Evolutionary conservation across 495 filamentous ascomycete genomes (phyloP).

Genomic region (Penicillium macrosclerotiorum): DNA sequence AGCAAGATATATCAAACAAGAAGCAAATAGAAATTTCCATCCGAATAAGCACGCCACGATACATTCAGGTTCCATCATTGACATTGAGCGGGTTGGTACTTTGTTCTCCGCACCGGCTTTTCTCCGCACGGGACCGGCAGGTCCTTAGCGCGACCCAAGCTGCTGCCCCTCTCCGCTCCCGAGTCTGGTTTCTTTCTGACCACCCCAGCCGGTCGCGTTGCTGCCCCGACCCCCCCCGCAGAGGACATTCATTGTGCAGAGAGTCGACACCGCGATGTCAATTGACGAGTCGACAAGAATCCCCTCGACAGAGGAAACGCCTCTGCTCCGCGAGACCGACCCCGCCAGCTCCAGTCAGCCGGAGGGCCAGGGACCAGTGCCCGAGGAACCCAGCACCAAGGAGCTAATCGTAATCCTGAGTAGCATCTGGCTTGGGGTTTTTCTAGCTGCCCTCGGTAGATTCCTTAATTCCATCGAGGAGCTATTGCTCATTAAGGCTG

Average conservation of each 20-base stretch:
- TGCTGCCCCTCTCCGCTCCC: too few relatives aligned
- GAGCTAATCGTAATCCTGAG: conserved; percentile 44
- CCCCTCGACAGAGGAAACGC: conserved; percentile 39
- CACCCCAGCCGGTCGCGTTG: conserved; percentile 8
- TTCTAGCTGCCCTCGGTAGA: conserved; percentile 71
- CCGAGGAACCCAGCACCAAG: conserved; percentile 40
- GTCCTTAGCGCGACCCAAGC: too few relatives aligned
- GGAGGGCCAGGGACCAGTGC: conserved; percentile 23
- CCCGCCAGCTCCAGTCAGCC: conserved; percentile 11
- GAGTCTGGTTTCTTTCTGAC: too few relatives aligned
- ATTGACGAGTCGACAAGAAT: conserved; percentile 13
- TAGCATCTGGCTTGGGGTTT: conserved; percentile 72
- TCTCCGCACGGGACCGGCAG: too few relatives aligned
- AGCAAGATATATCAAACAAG: too few relatives aligned
- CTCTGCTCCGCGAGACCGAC: conserved; percentile 32
- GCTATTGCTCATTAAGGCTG: background rate
- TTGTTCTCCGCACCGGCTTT: too few relatives aligned
- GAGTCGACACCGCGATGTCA: conserved; percentile 14
- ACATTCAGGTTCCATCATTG: too few relatives aligned
- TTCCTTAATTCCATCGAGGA: background rate
- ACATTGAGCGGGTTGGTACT: too few relatives aligned
- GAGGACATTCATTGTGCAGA: background rate
- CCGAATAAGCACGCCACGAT: too few relatives aligned
- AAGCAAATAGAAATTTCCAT: too few relatives aligned
- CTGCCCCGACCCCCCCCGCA: background rate